Evolutionary conservation across 441 rosid species (phyloP).

Genomic region (Dalechampia spathulata): DNA sequence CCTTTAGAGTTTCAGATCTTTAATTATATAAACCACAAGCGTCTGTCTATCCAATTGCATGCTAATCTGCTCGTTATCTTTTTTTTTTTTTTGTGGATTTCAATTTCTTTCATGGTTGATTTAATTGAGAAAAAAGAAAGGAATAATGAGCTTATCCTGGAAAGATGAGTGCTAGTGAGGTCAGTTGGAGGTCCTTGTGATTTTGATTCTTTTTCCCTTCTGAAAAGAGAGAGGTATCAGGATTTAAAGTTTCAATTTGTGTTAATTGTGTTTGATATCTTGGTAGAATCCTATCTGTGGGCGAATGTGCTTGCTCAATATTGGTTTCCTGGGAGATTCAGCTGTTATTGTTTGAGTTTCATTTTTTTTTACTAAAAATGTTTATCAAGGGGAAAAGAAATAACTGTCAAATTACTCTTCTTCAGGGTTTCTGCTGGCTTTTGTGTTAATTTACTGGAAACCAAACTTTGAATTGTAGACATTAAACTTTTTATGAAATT

Average conservation of each 20-base stretch:
- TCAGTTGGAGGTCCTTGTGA: not conserved
- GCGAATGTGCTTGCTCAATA: not conserved
- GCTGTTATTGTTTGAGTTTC: too few species aligned
- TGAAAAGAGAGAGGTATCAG: too few species aligned
- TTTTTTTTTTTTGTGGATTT: not conserved
- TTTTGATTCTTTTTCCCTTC: too few species aligned
- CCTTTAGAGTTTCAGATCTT: constrained; percentile 2
- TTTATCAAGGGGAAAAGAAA: too few species aligned
- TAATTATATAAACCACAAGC: not conserved
- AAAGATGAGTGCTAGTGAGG: not conserved
- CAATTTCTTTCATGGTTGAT: not conserved
- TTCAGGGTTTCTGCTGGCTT: not conserved
- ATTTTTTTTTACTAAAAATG: too few species aligned
- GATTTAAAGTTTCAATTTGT: too few species aligned
- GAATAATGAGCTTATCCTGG: not conserved
- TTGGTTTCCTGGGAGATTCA: too few species aligned
- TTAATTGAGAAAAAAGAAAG: not conserved
- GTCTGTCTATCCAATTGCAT: not conserved
- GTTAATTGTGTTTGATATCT: not conserved
- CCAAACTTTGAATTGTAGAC: too few species aligned
- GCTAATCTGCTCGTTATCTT: constrained; percentile 3
- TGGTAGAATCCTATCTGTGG: not conserved
- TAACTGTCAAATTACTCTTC: too few species aligned
- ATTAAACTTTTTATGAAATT: too few species aligned
- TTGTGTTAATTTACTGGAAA: not conserved